Evolutionary conservation across 257 asterid genomes (phyloP).

Genomic region (Eustoma russellianum): DNA sequence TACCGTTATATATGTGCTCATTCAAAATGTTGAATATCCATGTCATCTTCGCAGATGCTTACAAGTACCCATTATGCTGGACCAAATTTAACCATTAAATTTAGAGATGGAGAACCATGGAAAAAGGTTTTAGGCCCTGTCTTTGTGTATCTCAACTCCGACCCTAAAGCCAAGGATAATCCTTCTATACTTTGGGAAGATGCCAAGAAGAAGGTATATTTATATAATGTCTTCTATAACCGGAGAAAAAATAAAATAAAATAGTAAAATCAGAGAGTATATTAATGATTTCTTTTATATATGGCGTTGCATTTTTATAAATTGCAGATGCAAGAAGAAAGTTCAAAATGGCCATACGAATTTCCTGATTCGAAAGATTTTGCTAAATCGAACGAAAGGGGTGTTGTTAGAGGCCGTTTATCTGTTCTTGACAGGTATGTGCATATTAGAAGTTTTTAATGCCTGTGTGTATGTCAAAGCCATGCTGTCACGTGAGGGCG

Average conservation of each 20-base stretch:
- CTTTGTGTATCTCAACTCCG: constrained; percentile 56
- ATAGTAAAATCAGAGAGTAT: no score
- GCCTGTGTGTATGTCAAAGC: no score
- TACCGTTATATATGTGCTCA: background rate
- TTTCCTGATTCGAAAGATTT: constrained; percentile 49
- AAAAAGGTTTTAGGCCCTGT: constrained; percentile 80
- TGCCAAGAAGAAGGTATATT: constrained; percentile 58
- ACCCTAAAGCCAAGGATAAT: constrained; percentile 29
- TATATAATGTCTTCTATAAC: background rate
- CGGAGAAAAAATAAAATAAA: no score
- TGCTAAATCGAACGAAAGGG: constrained; percentile 35
- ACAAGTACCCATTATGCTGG: constrained; percentile 64
- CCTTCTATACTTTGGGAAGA: constrained; percentile 46
- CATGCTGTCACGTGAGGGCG: no score
- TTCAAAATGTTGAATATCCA: background rate
- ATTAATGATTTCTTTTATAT: background rate
- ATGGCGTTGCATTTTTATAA: background rate
- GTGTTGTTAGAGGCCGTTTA: constrained; percentile 47
- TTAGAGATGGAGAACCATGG: constrained; percentile 66
- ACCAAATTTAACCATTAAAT: constrained; percentile 32
- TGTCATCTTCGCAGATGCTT: constrained; percentile 30
- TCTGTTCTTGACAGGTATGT: constrained; percentile 37
- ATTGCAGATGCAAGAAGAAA: constrained; percentile 28
- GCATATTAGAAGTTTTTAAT: no score
- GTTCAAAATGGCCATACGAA: constrained; percentile 66